These are phyloP conservation scores for Ogataea paradorogensis DNA, from an alignment of 805 yeast genomes.

Conservation along the genomic window DNA sequence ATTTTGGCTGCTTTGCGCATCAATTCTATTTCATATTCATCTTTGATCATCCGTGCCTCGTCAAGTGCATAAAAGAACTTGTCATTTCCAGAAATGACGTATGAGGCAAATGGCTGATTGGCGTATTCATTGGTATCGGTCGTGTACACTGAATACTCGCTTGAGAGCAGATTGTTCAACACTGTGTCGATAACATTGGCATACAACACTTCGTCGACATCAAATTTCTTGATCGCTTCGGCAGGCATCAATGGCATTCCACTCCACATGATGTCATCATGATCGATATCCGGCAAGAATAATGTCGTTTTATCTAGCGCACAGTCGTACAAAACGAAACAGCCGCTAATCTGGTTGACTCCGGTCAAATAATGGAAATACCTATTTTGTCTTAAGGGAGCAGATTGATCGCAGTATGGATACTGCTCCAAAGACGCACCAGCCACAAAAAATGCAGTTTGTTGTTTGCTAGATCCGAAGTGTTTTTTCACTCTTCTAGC, in stretches of 20 bases:
- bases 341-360: conserved; percentile 69
- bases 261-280: conserved; percentile 95
- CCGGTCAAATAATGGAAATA: conserved; percentile 89
- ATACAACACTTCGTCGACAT: conserved; percentile 79
- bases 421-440: conserved; percentile 58
- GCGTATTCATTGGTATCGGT: conserved; percentile 54
- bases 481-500: conserved; percentile 48
- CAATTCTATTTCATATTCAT: conserved; percentile 71
- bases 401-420: conserved; percentile 76
- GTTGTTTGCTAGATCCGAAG: conserved; percentile 25
- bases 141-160: conserved; percentile 40
- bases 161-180: conserved; percentile 30
- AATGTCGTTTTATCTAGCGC: conserved; percentile 56
- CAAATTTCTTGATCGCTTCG: conserved; percentile 63
- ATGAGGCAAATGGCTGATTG: conserved; percentile 31
- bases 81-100: conserved; percentile 42
- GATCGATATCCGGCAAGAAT: conserved; percentile 79
- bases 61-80: conserved; percentile 73
- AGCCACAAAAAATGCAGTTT: conserved; percentile 48
- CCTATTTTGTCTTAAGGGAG: conserved; percentile 82
- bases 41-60: conserved; percentile 83
- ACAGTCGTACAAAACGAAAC: conserved; percentile 60
- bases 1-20: conserved; percentile 80
- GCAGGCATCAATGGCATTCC: conserved; percentile 75
- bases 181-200: conserved; percentile 44